These are phyloP conservation scores for Niveomyces coronatus DNA, from an alignment of 2,329 filamentous ascomycete species.

Conservation along the genomic window DNA sequence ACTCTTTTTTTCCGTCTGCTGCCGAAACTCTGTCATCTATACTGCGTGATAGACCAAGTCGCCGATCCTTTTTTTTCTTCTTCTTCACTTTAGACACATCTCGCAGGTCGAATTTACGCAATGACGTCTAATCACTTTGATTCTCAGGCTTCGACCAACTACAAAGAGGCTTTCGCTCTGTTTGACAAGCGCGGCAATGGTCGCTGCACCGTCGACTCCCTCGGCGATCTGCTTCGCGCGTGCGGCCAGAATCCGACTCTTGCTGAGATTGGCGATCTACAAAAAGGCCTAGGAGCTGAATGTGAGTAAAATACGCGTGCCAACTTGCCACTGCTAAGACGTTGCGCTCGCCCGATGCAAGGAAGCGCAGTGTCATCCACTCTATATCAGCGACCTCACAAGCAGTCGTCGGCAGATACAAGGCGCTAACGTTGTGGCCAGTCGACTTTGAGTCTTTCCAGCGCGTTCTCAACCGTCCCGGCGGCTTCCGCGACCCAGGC, in stretches of 20 bases:
- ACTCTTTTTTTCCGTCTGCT: too few relatives aligned
- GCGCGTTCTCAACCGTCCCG: conserved; percentile 92
- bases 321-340: too few relatives aligned
- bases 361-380: too few relatives aligned
- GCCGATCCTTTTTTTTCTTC: too few relatives aligned
- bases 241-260: conserved; percentile 98
- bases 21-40: too few relatives aligned
- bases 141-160: conserved; percentile 76
- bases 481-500: conserved; percentile 95
- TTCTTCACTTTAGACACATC: not conserved
- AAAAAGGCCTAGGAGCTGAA: conserved; percentile 80
- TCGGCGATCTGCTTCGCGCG: conserved; percentile 89
- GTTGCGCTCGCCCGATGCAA: too few relatives aligned
- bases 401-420: too few relatives aligned
- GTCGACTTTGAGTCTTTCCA: conserved; percentile 98
- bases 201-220: conserved; percentile 73
- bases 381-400: too few relatives aligned
- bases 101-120: conserved; percentile 12
- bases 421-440: conserved; percentile 25
- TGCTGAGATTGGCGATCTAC: conserved; percentile 82
- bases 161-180: conserved; percentile 99
- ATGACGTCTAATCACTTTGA: conserved; percentile 45
- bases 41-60: too few relatives aligned
- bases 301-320: conserved; percentile 77
- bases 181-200: conserved; percentile 99